These are phyloP conservation scores for Blastobotrys persicus DNA, from an alignment of 1,139 yeast species.

Conservation along the genomic window DNA sequence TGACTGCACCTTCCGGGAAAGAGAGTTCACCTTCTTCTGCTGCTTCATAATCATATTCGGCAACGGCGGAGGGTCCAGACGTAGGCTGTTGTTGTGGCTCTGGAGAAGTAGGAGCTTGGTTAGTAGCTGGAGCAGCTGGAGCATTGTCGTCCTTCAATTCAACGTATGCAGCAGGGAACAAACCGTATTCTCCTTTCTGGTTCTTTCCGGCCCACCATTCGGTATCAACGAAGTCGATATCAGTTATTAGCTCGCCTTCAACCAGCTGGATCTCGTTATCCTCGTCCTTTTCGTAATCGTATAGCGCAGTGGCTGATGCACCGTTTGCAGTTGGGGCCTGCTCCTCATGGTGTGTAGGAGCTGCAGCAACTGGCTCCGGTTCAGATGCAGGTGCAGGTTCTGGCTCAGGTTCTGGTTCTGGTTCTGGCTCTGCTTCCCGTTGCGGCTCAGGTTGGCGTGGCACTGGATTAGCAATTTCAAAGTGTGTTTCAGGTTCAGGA, in stretches of 20 bases:
- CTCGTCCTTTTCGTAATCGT: slow-evolving; percentile 66
- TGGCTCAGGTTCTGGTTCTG: slow-evolving; percentile 20
- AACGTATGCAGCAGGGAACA: slow-evolving; percentile 75
- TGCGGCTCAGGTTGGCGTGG: slow-evolving; percentile 20
- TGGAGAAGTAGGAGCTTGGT: slow-evolving; percentile 26
- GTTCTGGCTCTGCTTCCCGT: slow-evolving; percentile 20
- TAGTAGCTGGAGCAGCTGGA: slow-evolving; percentile 30
- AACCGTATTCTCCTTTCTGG: slow-evolving; percentile 58
- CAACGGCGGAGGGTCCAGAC: slow-evolving; percentile 58
- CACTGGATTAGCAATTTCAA: slow-evolving; percentile 17
- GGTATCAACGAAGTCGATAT: slow-evolving; percentile 66
- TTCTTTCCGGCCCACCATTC: slow-evolving; percentile 85
- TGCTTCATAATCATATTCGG: slow-evolving; percentile 84
- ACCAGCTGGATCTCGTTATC: slow-evolving; percentile 66
- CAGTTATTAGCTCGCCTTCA: slow-evolving; percentile 65
- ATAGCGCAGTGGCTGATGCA: slow-evolving; percentile 53
- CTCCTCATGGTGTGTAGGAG: slow-evolving; percentile 14
- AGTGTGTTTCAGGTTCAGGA: slow-evolving; percentile 10
- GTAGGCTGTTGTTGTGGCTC: slow-evolving; percentile 29
- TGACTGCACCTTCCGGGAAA: slow-evolving; percentile 77
- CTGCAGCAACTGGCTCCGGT: slow-evolving; percentile 18
- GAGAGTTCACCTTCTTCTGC: slow-evolving; percentile 87
- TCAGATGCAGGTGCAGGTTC: slow-evolving; percentile 15
- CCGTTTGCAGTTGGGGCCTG: slow-evolving; percentile 17
- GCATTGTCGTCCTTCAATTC: slow-evolving; percentile 38